These are phyloP conservation scores for Trichoderma orchidacearum DNA, from an alignment of 495 filamentous ascomycete genomes.

Conservation along the genomic window DNA sequence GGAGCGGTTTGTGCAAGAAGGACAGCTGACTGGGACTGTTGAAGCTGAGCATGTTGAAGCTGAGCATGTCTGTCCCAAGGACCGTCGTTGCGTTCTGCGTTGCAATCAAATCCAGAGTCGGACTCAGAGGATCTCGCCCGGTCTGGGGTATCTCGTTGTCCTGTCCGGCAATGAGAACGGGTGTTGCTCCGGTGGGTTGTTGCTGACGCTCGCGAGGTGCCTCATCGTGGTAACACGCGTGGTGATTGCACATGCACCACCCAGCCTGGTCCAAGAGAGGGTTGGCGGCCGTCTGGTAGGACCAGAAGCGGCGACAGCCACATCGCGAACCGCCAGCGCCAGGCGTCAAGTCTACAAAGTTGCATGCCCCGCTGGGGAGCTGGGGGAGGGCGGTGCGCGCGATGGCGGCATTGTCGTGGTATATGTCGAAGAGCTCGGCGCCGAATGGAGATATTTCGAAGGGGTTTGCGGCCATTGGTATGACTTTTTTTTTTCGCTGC, in stretches of 20 bases:
- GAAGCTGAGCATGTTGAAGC: constrained; percentile 17
- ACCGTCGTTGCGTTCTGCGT: constrained; percentile 17
- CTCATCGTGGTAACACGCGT: constrained; percentile 57
- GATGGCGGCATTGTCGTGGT: constrained; percentile 20
- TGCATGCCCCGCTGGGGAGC: constrained; percentile 45
- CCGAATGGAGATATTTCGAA: constrained; percentile 24
- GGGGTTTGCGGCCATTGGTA: constrained; percentile 35
- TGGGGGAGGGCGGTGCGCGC: constrained; percentile 12
- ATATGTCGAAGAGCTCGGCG: constrained; percentile 34
- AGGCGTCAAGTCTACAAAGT: constrained; percentile 40
- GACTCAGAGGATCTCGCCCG: constrained; percentile 28
- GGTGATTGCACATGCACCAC: constrained; percentile 57
- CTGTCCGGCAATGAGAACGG: constrained; percentile 16
- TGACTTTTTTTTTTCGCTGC: background rate
- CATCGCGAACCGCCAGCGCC: constrained; percentile 33
- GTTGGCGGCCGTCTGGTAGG: constrained; percentile 16
- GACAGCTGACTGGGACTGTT: constrained; percentile 13
- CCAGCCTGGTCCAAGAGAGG: constrained; percentile 20
- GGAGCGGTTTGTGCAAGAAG: constrained; percentile 5
- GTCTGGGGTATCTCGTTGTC: constrained; percentile 29
- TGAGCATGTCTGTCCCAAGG: constrained; percentile 20
- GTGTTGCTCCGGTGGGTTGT: constrained; percentile 1
- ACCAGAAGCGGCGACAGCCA: constrained; percentile 57
- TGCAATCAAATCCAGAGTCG: constrained; percentile 21
- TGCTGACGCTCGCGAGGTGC: constrained; percentile 13